phyloP scores from a whole-genome alignment of 192 early-diverging fungal species.

The Entomortierella chlamydospora region DNA sequence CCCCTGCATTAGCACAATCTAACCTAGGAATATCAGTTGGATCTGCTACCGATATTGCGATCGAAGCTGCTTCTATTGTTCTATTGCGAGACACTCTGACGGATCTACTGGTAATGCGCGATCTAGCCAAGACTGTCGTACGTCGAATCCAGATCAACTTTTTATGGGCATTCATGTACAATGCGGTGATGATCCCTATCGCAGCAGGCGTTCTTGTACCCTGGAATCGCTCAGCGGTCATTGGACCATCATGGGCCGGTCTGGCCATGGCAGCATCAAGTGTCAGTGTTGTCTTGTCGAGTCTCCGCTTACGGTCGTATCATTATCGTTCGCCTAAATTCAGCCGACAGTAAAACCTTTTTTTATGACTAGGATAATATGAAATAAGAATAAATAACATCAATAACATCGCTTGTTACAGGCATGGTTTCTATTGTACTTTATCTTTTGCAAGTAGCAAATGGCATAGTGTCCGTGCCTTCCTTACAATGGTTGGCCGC shows the following conservation, averaged over 20 bases:
- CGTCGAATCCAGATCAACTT: conserved; percentile 88
- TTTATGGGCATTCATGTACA: conserved; percentile 91
- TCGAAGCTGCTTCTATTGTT: conserved; percentile 89
- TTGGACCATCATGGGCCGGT: conserved; percentile 85
- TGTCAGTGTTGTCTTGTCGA: conserved; percentile 86
- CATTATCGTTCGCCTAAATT: conserved; percentile 15
- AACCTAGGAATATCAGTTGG: conserved; percentile 93
- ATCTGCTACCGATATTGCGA: conserved; percentile 89
- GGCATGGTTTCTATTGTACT: too few species aligned
- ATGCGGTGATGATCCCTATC: conserved; percentile 87
- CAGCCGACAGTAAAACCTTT: not conserved
- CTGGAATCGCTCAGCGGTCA: conserved; percentile 52
- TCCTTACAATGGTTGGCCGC: not conserved
- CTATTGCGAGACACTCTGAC: conserved; percentile 82
- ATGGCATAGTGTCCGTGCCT: too few species aligned
- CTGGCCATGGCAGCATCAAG: conserved; percentile 91
- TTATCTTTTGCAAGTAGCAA: too few species aligned
- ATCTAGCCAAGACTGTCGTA: conserved; percentile 80
- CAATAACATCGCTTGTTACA: too few species aligned
- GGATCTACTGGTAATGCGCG: conserved; percentile 83
- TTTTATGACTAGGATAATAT: too few species aligned
- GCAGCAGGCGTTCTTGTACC: conserved; percentile 88
- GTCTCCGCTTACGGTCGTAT: conserved; percentile 60
- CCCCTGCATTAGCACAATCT: conserved; percentile 88
- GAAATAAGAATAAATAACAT: too few species aligned